Evolutionary conservation across 179 eudicot genomes (phyloP).

Genomic region (Kewa caespitosa): DNA sequence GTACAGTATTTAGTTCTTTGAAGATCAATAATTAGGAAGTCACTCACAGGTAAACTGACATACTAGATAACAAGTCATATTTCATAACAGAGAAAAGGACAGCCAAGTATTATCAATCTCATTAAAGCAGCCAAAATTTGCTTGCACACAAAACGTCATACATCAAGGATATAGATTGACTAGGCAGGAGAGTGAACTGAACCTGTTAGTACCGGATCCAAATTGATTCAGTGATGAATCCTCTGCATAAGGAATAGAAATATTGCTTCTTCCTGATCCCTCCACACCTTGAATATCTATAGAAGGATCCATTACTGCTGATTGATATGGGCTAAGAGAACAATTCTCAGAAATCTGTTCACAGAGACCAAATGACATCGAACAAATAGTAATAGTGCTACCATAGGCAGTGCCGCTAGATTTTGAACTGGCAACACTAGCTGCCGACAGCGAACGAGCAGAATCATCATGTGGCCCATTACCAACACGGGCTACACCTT

Average conservation of each 20-base stretch:
- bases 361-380: conserved; percentile 60
- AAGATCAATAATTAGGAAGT: background rate
- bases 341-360: conserved; percentile 44
- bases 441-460: conserved; percentile 48
- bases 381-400: conserved; percentile 60
- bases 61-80: background rate
- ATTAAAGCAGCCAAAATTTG: background rate
- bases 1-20: background rate
- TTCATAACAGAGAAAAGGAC: background rate
- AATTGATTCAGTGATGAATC: conserved; percentile 43
- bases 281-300: conserved; percentile 42
- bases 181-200: conserved; percentile 20
- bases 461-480: conserved; percentile 47
- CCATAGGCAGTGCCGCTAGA: conserved; percentile 62
- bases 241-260: conserved; percentile 35
- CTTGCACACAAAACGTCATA: conserved; percentile 1
- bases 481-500: conserved; percentile 44
- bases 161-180: background rate
- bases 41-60: background rate
- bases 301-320: conserved; percentile 53
- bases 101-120: background rate
- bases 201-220: conserved; percentile 66
- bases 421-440: conserved; percentile 57
- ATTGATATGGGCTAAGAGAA: conserved; percentile 57
- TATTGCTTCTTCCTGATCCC: conserved; percentile 41